Base-by-base conservation (phyloP, 2,329 filamentous ascomycete species). In the Penicillium janthinellum region DNA sequence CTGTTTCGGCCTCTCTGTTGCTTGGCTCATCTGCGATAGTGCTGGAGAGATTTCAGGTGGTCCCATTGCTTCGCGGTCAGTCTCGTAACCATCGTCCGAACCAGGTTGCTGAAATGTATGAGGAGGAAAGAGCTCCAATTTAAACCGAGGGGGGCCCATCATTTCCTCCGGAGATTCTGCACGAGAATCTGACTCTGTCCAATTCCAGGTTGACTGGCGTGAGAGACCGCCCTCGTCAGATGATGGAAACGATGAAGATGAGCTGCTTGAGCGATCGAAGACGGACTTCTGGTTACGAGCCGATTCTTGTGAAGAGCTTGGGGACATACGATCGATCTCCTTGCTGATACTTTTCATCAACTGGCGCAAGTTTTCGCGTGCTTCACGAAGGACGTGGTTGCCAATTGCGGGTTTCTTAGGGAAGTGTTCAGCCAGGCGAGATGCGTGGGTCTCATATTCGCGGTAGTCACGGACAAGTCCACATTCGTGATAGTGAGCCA, bases 361-460 rank as follows among this genome's bases (percentile, higher is more conserved):
- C 25, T 70, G 70, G 12, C 68, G 71, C 20, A 81, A 62, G 1
- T 67, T 66, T 7, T 73, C 68, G n/a, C 75, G 72, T 14, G 77
- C 71, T 34, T 75, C 69, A 10, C 71, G 72, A 38, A 81, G 48
- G 3, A 64, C 54, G 6, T 49, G 60, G 14, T 56, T 20, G 7
- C 49, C 65, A 7, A 68, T 69, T 15, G 65, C 54, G 15, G 73
- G 61, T 15, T 69, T 74, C 57, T 75, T 74, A 15, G 76, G 73
- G 52, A 75, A 80, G 52, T 78, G 73, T 37, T 74, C 73, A 57
- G 72, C 68, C 14, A 82, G 64, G 12, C 72, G 68, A 11, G 75
- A 75, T 4, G 75, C 78, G 57, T 82, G 80, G 1, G 77, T 79
- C 56, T 80, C 74, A 61, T 80, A 82, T 58, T 82, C 79, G 31